These are phyloP conservation scores for Poa annua DNA, from an alignment of 176 grass and related monocot species.

Conservation along the genomic window DNA sequence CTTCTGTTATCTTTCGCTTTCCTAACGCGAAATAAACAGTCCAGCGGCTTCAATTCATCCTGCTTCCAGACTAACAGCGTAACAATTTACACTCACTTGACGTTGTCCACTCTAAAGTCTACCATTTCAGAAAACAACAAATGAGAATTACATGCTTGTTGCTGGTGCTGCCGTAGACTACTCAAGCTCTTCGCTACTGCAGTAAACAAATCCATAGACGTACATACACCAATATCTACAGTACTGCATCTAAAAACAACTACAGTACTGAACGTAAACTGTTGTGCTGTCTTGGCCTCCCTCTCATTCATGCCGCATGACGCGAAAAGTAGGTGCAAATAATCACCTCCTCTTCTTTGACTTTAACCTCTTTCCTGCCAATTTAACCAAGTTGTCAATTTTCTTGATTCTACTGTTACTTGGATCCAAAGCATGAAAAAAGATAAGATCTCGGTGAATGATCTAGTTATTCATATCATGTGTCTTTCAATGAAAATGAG, in stretches of 20 bases:
- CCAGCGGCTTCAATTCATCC: background rate
- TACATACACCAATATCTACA: background rate
- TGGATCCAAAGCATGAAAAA: constrained; percentile 3
- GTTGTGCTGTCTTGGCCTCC: background rate
- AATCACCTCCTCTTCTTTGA: constrained; percentile 69
- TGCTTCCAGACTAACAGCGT: background rate
- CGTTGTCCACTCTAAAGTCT: background rate
- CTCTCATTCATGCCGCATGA: constrained; percentile 33
- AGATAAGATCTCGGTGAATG: background rate
- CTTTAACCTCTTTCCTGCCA: constrained; percentile 78
- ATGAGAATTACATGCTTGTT: background rate
- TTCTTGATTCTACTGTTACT: background rate
- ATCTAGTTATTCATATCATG: background rate
- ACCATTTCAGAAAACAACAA: background rate
- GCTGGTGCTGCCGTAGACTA: background rate
- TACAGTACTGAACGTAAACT: background rate
- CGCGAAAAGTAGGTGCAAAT: constrained; percentile 79
- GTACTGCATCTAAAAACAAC: too few species aligned
- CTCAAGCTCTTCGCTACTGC: background rate
- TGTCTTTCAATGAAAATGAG: background rate
- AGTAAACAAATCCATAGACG: background rate
- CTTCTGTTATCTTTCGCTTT: background rate
- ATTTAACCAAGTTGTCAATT: background rate
- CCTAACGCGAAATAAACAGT: background rate
- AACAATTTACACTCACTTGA: background rate